Conservation (phyloP, 805 yeast species). For the Kodamaea neixiangensis region DNA sequence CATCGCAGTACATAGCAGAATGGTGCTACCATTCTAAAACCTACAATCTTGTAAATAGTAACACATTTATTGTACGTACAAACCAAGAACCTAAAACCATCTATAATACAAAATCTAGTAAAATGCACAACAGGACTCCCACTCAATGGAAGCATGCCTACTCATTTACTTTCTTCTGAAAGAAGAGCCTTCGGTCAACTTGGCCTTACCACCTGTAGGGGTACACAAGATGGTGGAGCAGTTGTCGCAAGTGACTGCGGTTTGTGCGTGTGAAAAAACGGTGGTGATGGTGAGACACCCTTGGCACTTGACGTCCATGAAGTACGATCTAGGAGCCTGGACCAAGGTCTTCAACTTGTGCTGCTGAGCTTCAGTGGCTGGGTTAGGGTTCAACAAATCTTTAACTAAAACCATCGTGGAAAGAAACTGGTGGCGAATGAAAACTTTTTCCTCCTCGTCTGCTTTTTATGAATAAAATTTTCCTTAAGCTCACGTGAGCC, state of each 20-base stretch:
- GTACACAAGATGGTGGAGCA: slow-evolving; percentile 43
- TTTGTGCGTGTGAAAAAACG: slow-evolving; percentile 44
- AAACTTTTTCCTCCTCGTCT: slow-evolving; percentile 3
- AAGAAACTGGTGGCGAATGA: not conserved
- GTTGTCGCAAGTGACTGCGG: slow-evolving; percentile 44
- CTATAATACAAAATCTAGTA: not conserved
- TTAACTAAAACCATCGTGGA: slow-evolving; percentile 41
- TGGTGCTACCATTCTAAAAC: not conserved
- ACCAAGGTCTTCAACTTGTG: slow-evolving; percentile 43
- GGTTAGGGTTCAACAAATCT: slow-evolving; percentile 44
- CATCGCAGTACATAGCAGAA: no score
- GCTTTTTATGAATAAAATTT: not conserved
- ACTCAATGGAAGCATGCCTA: not conserved
- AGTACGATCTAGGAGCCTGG: slow-evolving; percentile 43
- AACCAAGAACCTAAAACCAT: not conserved
- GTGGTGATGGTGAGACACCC: slow-evolving; percentile 45
- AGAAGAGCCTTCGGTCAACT: slow-evolving; percentile 44
- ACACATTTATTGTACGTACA: slow-evolving; percentile 1
- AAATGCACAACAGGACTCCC: not conserved
- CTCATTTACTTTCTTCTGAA: slow-evolving; percentile 39
- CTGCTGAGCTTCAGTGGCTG: slow-evolving; percentile 39
- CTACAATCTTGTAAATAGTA: not conserved
- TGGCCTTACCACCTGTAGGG: slow-evolving; percentile 46
- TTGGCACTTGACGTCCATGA: slow-evolving; percentile 46
- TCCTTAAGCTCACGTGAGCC: not conserved